Percentiles rank a stretch among this genome's conserved stretches.
Conservation (phyloP, 768 basidiomycete genomes). For the Hericium erinaceus region DNA sequence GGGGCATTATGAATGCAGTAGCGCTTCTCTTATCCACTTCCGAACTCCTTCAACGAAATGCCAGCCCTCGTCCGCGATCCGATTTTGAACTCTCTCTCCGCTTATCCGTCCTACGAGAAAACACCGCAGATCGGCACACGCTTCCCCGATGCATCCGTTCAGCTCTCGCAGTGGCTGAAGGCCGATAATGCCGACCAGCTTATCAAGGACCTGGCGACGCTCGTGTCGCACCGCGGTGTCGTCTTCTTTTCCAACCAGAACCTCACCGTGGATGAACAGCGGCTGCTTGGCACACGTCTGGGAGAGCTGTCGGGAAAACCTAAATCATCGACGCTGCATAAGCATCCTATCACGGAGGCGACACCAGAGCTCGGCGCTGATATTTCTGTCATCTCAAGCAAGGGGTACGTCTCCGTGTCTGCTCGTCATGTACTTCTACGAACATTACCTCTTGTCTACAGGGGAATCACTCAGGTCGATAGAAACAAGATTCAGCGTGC, state of each 20-base stretch:
- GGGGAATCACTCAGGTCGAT: conserved; percentile 31
- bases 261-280: conserved; percentile 41
- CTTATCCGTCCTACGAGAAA: conserved; percentile 27
- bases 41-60: no score
- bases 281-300: conserved; percentile 36
- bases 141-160: conserved; percentile 34
- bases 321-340: conserved; percentile 36
- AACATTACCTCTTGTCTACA: conserved; percentile 5
- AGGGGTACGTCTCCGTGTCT: conserved; percentile 20
- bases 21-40: no score
- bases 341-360: conserved; percentile 45
- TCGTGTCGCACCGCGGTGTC: conserved; percentile 49
- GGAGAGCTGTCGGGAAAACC: conserved; percentile 44
- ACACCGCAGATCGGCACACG: conserved; percentile 51
- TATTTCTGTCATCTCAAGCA: conserved; percentile 42
- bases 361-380: conserved; percentile 43
- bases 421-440: not conserved
- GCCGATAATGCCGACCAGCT: conserved; percentile 40
- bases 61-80: not conserved
- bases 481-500: conserved; percentile 26
- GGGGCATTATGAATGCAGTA: no score
- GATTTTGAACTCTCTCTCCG: conserved; percentile 28
- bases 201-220: conserved; percentile 43
- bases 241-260: conserved; percentile 56
- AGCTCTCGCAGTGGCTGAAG: conserved; percentile 36